These are phyloP conservation scores for Lagerstroemia speciosa DNA, from an alignment of 345 rosid species.

Conservation along the genomic window DNA sequence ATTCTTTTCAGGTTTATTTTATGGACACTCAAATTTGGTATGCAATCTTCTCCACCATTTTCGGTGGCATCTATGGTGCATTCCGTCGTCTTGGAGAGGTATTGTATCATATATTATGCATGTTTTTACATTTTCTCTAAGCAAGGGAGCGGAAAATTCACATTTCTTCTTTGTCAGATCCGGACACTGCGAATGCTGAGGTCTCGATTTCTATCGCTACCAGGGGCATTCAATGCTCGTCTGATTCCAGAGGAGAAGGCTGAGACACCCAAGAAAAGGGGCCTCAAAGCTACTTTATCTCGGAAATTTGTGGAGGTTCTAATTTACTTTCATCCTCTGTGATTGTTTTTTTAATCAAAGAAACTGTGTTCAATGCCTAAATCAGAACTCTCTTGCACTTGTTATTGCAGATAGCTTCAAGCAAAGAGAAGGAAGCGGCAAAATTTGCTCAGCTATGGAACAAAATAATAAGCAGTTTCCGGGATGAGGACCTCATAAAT, in stretches of 20 bases:
- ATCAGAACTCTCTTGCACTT: background rate
- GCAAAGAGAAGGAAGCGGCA: conserved; percentile 75
- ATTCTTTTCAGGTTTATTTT: conserved; percentile 63
- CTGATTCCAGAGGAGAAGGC: conserved; percentile 63
- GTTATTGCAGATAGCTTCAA: conserved; percentile 37
- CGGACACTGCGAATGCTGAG: conserved; percentile 97
- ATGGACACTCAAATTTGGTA: conserved; percentile 99
- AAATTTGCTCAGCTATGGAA: conserved; percentile 99
- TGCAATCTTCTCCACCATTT: conserved; percentile 91
- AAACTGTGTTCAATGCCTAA: background rate
- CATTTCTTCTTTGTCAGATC: conserved; percentile 33
- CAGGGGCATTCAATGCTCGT: conserved; percentile 78
- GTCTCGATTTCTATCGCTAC: conserved; percentile 82
- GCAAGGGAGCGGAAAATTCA: background rate
- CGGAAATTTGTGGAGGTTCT: conserved; percentile 49
- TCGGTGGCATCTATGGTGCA: conserved; percentile 98
- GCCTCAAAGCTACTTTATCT: conserved; percentile 58
- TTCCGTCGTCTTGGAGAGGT: conserved; percentile 99
- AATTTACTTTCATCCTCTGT: background rate
- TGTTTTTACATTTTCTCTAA: background rate
- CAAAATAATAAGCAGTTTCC: conserved; percentile 86
- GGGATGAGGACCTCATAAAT: conserved; percentile 95
- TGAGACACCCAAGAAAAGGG: conserved; percentile 50
- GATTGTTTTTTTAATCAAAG: background rate
- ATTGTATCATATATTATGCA: background rate